Base-by-base conservation (phyloP, 805 yeast species). In the Kazachstania martiniae region DNA sequence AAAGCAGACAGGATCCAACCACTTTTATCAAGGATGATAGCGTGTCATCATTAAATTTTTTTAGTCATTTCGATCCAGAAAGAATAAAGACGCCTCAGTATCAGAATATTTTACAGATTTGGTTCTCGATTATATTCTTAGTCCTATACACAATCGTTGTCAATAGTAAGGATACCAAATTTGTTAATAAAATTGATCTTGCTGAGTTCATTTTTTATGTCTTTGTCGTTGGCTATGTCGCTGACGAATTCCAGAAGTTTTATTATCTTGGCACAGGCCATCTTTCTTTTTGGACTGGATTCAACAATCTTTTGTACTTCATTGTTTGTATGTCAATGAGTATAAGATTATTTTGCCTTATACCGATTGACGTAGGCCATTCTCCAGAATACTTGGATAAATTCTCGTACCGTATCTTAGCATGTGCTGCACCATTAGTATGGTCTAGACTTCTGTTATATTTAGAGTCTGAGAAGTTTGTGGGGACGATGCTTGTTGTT, bases 401-500 rank as follows among this genome's bases (percentile, higher is more conserved):
- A 40, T 62, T 73, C 5, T 68, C 93, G 0, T 83, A 75, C 51
- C 61, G 93, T 39, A 53, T 83, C 3, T 57, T 85, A 29, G 76
- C 94, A 0, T 68, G 86, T 47, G 86, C 82, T 10, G 80, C 94
- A 5, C 95, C 95, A 3, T 63, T 85, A 42, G 76, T 85, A 70
- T 85, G 94, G 93, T 69, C 81, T 2, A 66, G 95, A 31, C 61
- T 85, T 31, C 59, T 85, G 35, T 64, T 85, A 23, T 84, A 67
- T 56, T 65, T 84, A 44, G 95, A 85, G 51, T 79, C 87, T 8
- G 74, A 76, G 42, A 70, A 71, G 44, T 84, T 85, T 54, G 82
- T 84, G 30, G 95, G 95, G 25, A 83, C 86, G 2, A 80, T 85
- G 85, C 70, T 85, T 40, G 89, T 85, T 18, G 89, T 85, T 4